phyloP scores from a whole-genome alignment of 345 rosid genomes.

The Pistacia integerrima region DNA sequence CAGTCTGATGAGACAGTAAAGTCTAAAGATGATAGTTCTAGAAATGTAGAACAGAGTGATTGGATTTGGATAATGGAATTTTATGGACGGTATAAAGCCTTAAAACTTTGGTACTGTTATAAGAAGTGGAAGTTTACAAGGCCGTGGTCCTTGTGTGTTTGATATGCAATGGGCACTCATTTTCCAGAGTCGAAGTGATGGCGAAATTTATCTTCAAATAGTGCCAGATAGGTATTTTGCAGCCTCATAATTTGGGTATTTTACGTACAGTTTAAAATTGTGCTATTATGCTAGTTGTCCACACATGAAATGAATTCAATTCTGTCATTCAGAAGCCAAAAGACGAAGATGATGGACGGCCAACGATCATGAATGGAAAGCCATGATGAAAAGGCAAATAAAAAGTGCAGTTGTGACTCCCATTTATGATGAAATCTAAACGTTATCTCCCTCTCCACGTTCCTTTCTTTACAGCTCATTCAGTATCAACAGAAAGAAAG shows the following conservation, averaged over 20 bases:
- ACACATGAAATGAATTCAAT: neutral
- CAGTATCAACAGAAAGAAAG: neutral
- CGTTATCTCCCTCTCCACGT: constrained; percentile 29
- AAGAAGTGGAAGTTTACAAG: constrained; percentile 24
- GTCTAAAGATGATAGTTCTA: neutral
- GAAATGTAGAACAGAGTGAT: neutral
- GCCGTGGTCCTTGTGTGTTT: constrained; percentile 30
- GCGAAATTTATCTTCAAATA: constrained; percentile 45
- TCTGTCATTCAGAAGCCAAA: neutral
- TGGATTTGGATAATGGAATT: neutral
- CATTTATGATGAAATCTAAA: constrained; percentile 15
- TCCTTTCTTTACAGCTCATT: constrained; percentile 5
- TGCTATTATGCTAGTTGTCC: no score
- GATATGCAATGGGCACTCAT: neutral
- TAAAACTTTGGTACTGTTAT: neutral
- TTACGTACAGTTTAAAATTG: neutral
- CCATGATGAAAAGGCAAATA: constrained; percentile 5
- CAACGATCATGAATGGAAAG: constrained; percentile 12
- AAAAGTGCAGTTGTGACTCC: neutral
- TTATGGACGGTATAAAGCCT: neutral
- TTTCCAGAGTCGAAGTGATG: constrained; percentile 25
- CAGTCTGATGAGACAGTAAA: neutral
- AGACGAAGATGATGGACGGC: constrained; percentile 4
- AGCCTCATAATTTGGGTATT: constrained; percentile 53
- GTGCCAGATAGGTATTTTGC: constrained; percentile 34